phyloP scores from a whole-genome alignment of 768 basidiomycete species.

The Naganishia kalamii region DNA sequence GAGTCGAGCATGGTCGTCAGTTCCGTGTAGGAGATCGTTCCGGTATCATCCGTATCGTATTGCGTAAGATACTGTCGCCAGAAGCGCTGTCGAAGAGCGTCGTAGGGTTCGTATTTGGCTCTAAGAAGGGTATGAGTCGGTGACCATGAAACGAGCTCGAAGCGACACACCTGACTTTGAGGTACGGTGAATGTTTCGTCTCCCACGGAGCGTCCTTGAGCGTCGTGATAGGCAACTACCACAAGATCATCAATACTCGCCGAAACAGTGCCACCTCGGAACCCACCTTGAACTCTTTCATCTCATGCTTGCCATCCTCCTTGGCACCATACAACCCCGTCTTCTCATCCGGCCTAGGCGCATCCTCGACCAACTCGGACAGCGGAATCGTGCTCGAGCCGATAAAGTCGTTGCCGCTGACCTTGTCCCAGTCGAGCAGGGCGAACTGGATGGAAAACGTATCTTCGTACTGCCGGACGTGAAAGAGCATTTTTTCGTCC shows the following conservation, averaged over 20 bases:
- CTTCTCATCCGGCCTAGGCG: constrained; percentile 57
- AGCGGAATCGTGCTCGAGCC: constrained; percentile 72
- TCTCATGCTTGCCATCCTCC: constrained; percentile 56
- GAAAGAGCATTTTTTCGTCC: constrained; percentile 94
- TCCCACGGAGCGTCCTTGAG: constrained; percentile 66
- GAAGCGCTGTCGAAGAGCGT: constrained; percentile 78
- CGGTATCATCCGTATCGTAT: constrained; percentile 81
- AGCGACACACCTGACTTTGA: constrained; percentile 58
- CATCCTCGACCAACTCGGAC: constrained; percentile 60
- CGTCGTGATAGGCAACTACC: constrained; percentile 56
- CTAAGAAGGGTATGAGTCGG: constrained; percentile 47
- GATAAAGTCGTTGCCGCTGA: constrained; percentile 68
- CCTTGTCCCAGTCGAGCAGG: constrained; percentile 95
- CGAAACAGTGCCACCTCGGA: background rate
- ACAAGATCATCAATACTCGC: background rate
- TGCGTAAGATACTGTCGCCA: constrained; percentile 83
- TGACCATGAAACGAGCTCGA: background rate
- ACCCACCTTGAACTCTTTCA: constrained; percentile 61
- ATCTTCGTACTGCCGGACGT: constrained; percentile 80
- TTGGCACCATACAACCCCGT: constrained; percentile 56
- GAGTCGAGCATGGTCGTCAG: constrained; percentile 94
- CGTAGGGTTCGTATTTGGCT: constrained; percentile 93
- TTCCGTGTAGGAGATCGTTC: constrained; percentile 70
- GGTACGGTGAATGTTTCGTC: constrained; percentile 61
- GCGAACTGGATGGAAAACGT: constrained; percentile 70